Percentiles rank a stretch among this genome's conserved stretches.
Conservation (phyloP, 2,329 filamentous ascomycete species). For the Mycogone perniciosa region DNA sequence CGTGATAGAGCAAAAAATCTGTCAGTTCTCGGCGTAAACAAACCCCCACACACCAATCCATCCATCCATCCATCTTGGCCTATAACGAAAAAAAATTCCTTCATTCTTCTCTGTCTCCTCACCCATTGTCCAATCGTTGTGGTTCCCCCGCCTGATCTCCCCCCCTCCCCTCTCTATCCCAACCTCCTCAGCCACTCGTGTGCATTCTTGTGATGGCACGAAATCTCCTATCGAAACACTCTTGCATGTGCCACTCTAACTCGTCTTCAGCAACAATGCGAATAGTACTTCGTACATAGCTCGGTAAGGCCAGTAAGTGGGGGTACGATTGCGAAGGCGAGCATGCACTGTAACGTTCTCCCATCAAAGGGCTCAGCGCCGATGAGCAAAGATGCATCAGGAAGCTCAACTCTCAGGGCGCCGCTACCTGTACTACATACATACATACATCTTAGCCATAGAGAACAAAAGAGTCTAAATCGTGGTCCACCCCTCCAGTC, state of each 20-base stretch:
- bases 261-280: neutral
- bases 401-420: too few species aligned
- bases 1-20: neutral
- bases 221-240: neutral
- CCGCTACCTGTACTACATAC: too few species aligned
- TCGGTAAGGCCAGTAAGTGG: too few species aligned
- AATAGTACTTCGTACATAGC: too few species aligned
- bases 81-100: neutral
- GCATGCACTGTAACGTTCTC: too few species aligned
- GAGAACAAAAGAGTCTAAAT: too few species aligned
- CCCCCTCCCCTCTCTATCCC: neutral
- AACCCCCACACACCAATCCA: neutral
- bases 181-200: slow-evolving; percentile 14
- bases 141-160: slow-evolving; percentile 4
- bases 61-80: too few species aligned
- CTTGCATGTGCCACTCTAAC: neutral
- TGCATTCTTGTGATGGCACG: neutral
- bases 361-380: too few species aligned
- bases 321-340: too few species aligned
- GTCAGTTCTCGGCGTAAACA: neutral
- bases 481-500: too few species aligned
- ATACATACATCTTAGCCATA: too few species aligned
- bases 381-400: too few species aligned
- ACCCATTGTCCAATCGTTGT: slow-evolving; percentile 10
- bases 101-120: neutral